phyloP scores from a whole-genome alignment of 2,329 filamentous ascomycete species.

The Colletotrichum horii region DNA sequence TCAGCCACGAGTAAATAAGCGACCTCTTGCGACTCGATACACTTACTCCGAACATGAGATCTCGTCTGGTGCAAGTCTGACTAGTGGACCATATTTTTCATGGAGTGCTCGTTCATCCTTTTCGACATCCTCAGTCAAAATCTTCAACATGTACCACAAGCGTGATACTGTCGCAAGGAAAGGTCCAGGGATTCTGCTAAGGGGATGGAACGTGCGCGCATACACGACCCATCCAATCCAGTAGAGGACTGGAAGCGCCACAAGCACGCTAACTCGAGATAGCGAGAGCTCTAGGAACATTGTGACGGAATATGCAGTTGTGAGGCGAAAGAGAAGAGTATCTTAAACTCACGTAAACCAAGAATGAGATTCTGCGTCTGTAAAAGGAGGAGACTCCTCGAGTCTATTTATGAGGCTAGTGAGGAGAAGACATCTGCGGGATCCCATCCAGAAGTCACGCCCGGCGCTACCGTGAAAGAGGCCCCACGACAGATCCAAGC shows the following conservation, averaged over 20 bases:
- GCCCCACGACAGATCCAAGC: background rate
- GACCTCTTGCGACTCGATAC: background rate
- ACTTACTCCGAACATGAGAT: background rate
- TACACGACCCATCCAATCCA: background rate
- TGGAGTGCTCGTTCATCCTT: background rate
- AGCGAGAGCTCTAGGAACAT: background rate
- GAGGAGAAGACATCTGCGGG: background rate
- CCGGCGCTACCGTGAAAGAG: background rate
- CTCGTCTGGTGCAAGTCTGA: background rate
- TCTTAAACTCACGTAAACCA: background rate
- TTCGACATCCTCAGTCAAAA: background rate
- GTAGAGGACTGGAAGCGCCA: background rate
- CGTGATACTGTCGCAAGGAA: background rate
- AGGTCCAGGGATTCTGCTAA: background rate
- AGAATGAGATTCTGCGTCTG: background rate
- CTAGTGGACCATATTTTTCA: background rate
- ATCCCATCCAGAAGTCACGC: background rate
- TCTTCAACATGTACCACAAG: background rate
- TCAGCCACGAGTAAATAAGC: background rate
- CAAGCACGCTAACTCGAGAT: background rate
- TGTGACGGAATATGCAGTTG: background rate
- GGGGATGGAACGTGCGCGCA: background rate
- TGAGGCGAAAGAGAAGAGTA: background rate
- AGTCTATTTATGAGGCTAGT: background rate
- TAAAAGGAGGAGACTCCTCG: background rate